A percentile compares a stretch with the other conserved stretches of the same genome.
phyloP scores from a whole-genome alignment of 2,329 filamentous ascomycete genomes.

The Aureobasidium sp. region DNA sequence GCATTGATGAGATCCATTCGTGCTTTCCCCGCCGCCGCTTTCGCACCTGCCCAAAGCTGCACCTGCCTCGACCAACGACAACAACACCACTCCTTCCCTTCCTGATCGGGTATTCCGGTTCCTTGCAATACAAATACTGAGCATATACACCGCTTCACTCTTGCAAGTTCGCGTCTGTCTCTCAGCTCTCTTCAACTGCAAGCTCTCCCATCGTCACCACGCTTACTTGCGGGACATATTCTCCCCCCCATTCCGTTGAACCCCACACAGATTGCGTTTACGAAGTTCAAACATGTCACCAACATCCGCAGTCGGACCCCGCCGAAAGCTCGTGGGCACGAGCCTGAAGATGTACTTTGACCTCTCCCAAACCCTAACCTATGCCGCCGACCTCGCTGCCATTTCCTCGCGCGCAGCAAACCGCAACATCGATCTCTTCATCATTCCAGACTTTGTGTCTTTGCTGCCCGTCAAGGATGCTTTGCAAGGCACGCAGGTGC shows the following conservation, averaged over 20 bases:
- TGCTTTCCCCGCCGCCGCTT: conserved; percentile 3
- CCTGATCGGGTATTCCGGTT: not conserved
- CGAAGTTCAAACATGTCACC: conserved; percentile 5
- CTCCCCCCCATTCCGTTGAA: conserved; percentile 4
- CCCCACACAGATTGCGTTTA: not conserved
- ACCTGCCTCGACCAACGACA: not conserved
- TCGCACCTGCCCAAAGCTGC: not conserved
- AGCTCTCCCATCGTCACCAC: not conserved
- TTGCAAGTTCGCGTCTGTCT: not conserved
- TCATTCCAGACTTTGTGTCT: conserved; percentile 70
- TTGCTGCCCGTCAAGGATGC: conserved; percentile 46
- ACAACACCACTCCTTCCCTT: not conserved
- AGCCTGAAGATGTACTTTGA: conserved; percentile 77
- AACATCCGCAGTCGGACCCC: conserved; percentile 14
- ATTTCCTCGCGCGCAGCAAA: conserved; percentile 45
- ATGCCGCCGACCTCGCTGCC: conserved; percentile 34
- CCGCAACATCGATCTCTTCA: conserved; percentile 58
- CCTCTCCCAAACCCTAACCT: conserved; percentile 48
- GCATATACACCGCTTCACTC: not conserved
- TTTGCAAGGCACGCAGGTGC: conserved; percentile 43
- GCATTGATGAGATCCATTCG: not conserved
- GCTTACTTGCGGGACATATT: not conserved
- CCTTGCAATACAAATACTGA: not conserved
- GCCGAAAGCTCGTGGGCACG: conserved; percentile 59
- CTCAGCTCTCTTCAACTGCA: not conserved